phyloP scores from a whole-genome alignment of 305 asterid genomes.

The Striga hermonthica region DNA sequence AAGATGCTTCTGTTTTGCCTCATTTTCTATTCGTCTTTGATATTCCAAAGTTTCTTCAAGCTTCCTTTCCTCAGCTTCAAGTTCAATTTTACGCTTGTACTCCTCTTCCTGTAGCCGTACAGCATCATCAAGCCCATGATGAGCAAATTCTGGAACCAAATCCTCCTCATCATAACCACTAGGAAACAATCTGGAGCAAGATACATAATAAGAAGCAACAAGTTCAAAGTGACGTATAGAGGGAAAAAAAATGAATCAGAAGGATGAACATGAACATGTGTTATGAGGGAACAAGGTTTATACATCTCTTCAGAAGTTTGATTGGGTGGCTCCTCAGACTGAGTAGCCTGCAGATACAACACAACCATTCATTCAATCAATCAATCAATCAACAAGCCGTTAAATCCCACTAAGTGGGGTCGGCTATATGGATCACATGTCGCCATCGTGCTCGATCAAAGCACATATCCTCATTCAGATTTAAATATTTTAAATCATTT shows the following conservation, averaged over 20 bases:
- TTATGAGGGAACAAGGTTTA: conserved; percentile 26
- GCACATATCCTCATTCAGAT: too few relatives aligned
- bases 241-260: conserved; percentile 17
- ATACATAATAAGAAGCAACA: background rate
- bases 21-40: conserved; percentile 91
- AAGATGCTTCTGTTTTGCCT: conserved; percentile 85
- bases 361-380: conserved; percentile 11
- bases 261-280: conserved; percentile 21
- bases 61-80: conserved; percentile 96
- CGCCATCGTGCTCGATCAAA: too few relatives aligned
- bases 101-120: conserved; percentile 61
- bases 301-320: conserved; percentile 65
- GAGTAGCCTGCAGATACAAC: conserved; percentile 50
- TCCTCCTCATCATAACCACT: conserved; percentile 49
- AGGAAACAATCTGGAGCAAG: conserved; percentile 58
- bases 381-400: too few relatives aligned
- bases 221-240: conserved; percentile 12
- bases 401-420: too few relatives aligned
- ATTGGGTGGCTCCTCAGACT: conserved; percentile 46
- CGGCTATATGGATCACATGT: too few relatives aligned
- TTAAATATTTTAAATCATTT: too few relatives aligned
- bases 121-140: conserved; percentile 45
- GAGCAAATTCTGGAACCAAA: conserved; percentile 33
- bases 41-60: conserved; percentile 95
- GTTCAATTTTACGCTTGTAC: conserved; percentile 63